phyloP scores from a whole-genome alignment of 352 stramenopile genomes.

The Pythium monospermum region DNA sequence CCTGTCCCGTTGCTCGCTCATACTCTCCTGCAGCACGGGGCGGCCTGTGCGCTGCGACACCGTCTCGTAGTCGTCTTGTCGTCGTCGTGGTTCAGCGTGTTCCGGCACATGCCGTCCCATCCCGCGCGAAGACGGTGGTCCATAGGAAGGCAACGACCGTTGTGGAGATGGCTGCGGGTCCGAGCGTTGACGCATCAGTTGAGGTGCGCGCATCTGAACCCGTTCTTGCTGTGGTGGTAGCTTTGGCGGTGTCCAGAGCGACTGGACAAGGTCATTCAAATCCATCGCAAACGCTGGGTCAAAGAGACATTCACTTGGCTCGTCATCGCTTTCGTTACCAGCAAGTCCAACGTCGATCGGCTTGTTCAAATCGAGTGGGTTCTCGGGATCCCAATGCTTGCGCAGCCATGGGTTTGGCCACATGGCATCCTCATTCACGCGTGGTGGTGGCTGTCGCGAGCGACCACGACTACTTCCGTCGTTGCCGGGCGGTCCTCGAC shows the following conservation, averaged over 20 bases:
- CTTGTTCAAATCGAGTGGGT: constrained; percentile 25
- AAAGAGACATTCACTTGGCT: constrained; percentile 7
- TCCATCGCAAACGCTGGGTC: constrained; percentile 18
- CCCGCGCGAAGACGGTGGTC: constrained; percentile 4
- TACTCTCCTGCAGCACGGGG: not conserved
- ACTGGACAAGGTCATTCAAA: constrained; percentile 20
- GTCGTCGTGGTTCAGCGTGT: constrained; percentile 3
- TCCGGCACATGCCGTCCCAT: not conserved
- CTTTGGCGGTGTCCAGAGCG: constrained; percentile 20
- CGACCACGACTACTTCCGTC: not conserved
- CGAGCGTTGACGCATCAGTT: constrained; percentile 6
- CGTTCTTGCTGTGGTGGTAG: not conserved
- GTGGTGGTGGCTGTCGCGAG: not conserved
- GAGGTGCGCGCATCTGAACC: not conserved
- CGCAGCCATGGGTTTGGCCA: constrained; percentile 25
- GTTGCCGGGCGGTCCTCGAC: not conserved
- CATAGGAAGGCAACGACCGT: not conserved
- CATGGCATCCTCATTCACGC: constrained; percentile 1
- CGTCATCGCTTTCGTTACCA: not conserved
- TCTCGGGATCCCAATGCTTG: constrained; percentile 12
- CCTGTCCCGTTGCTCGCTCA: not conserved
- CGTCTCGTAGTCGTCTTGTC: constrained; percentile 2
- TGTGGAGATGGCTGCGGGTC: constrained; percentile 2
- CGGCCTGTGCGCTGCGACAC: not conserved
- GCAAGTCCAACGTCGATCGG: not conserved